Evolutionary conservation across 768 basidiomycete species (phyloP), one percentile per base, ranked within the genome.

Genomic region (Mycena metata): DNA sequence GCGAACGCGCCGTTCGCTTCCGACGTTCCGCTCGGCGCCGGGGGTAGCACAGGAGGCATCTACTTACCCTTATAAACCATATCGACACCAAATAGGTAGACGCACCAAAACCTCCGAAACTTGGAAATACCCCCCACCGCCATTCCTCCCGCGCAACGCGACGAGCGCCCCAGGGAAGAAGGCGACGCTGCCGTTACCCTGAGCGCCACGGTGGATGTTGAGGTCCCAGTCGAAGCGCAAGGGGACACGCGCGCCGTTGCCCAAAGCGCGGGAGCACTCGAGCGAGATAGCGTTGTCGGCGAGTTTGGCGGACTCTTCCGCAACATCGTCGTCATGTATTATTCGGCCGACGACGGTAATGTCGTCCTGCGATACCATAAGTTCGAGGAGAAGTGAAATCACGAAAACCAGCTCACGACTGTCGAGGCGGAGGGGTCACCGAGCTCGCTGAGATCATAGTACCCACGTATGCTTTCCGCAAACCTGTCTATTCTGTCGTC

Each of bases 91-190:
- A 54, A 49, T 33, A 24, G 17, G 12, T 12, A 36, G 36, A 81
- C 92, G 76, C 75, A 98, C 97, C 71, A 98, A 78, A 11, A 97
- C 83, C 74, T 98, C 96, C 26, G 88, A 88, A 0, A 92, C 96
- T 11, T 89, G 83, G 76, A 98, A 99, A 81, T 90, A 90, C 3
- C 90, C 92, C 8, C 94, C 96, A 2, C 96, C 94, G 1, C 96
- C 96, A 78, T 99, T 99, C 76, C 86, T 88, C 0, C 98, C 98
- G 68, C 89, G 93, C 36, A 98, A 75, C 0, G 92, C 96, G 2
- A 91, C 91, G 58, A 99, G 89, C 33, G 90, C 90, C 5, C 98
- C 98, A 6, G 96, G 95, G 75, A 96, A 99, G 46, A 99, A 76
- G 1, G 93, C 91, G 13, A 91, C 79, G 0, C 90, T 89, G 17